phyloP scores from a whole-genome alignment of 2,329 filamentous ascomycete genomes.

The Scopulariopsis brevicaulis region DNA sequence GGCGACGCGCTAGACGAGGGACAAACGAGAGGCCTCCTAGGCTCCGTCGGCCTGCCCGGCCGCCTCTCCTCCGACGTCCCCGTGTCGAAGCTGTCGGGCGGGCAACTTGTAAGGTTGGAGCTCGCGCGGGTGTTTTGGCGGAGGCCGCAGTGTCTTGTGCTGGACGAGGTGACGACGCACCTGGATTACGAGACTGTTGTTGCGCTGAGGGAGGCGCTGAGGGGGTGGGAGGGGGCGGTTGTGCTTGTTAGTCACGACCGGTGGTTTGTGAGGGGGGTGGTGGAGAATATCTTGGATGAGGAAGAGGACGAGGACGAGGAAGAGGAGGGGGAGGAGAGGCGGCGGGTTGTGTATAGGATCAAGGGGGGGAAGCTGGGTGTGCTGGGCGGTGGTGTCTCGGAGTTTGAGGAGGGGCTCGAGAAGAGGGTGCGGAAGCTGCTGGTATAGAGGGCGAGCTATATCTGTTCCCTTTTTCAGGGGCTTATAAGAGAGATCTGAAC shows the following conservation, averaged over 20 bases:
- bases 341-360: constrained; percentile 48
- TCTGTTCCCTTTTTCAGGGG: not conserved
- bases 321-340: constrained; percentile 24
- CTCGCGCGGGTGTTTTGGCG: constrained; percentile 59
- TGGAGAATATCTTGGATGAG: constrained; percentile 46
- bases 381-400: constrained; percentile 48
- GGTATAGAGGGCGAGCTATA: constrained; percentile 10
- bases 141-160: constrained; percentile 59
- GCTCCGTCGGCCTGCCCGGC: constrained; percentile 59
- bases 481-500: no score
- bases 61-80: constrained; percentile 63
- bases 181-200: constrained; percentile 73
- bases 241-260: constrained; percentile 73
- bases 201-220: constrained; percentile 55
- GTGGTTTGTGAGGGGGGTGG: constrained; percentile 64
- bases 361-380: constrained; percentile 42
- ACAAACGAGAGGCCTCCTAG: constrained; percentile 53
- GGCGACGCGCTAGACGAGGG: constrained; percentile 49
- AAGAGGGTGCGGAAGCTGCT: constrained; percentile 38
- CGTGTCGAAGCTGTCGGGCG: constrained; percentile 62
- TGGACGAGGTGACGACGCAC: constrained; percentile 79
- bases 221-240: constrained; percentile 61
- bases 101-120: constrained; percentile 58
- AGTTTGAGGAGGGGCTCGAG: constrained; percentile 54
- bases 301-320: constrained; percentile 31